Percentiles rank a stretch among this genome's conserved stretches.
These are phyloP conservation scores for Liquidambar formosana DNA, from an alignment of 164 flowering plant species.

Conservation along the genomic window DNA sequence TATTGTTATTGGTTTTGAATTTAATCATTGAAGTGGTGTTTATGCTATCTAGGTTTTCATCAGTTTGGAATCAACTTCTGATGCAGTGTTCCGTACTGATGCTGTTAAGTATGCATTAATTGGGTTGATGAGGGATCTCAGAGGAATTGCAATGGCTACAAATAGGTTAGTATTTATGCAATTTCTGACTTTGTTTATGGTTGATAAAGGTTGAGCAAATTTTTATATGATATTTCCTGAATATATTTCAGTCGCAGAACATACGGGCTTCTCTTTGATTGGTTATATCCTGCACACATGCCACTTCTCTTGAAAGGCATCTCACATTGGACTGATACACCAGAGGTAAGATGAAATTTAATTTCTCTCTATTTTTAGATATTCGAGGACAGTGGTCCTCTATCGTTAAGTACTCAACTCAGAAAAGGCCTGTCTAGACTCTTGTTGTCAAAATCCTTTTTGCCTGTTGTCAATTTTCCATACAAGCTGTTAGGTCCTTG, in stretches of 20 bases:
- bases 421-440: neutral
- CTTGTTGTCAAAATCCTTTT: too few species aligned
- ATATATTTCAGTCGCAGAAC: conserved; percentile 73
- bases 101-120: conserved; percentile 84
- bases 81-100: conserved; percentile 79
- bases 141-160: conserved; percentile 98
- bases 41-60: conserved; percentile 60
- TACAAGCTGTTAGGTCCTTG: too few species aligned
- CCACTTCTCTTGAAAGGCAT: conserved; percentile 86
- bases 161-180: conserved; percentile 53
- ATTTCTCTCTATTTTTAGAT: neutral
- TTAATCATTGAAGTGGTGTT: neutral
- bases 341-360: conserved; percentile 65
- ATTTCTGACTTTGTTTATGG: conserved; percentile 1
- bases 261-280: conserved; percentile 93
- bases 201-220: neutral
- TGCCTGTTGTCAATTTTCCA: too few species aligned
- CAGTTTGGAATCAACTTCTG: conserved; percentile 87
- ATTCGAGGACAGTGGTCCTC: neutral
- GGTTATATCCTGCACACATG: conserved; percentile 96
- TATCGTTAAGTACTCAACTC: neutral
- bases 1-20: neutral
- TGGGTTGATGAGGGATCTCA: conserved; percentile 93
- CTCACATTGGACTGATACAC: conserved; percentile 89
- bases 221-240: neutral